Percentiles rank a stretch among this genome's conserved stretches.
phyloP scores from a whole-genome alignment of 352 stramenopile species.

The Aphanomyces cochlioides region DNA sequence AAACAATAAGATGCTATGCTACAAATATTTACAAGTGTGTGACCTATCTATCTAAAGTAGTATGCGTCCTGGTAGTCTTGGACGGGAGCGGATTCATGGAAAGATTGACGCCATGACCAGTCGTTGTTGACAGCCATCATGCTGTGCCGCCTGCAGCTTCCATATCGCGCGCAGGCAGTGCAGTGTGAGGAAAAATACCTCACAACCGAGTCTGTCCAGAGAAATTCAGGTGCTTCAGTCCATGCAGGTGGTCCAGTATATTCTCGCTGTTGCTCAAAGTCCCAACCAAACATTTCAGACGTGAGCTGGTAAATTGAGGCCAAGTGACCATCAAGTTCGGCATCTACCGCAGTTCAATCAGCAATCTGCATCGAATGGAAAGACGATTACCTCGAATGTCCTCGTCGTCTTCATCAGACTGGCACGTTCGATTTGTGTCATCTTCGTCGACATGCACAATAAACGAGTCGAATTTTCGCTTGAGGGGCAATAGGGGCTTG shows the following conservation, averaged over 20 bases:
- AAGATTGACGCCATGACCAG: neutral
- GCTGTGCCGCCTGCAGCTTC: neutral
- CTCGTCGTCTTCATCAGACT: slow-evolving; percentile 31
- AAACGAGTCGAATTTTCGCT: slow-evolving; percentile 72
- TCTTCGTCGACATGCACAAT: slow-evolving; percentile 38
- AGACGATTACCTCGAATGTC: slow-evolving; percentile 15
- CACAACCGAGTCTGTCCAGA: slow-evolving; percentile 69
- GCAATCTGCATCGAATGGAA: slow-evolving; percentile 37
- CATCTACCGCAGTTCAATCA: slow-evolving; percentile 34
- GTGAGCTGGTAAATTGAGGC: slow-evolving; percentile 71
- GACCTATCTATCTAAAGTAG: neutral
- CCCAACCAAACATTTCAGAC: slow-evolving; percentile 68
- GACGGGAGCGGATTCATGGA: slow-evolving; percentile 8
- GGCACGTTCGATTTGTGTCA: neutral
- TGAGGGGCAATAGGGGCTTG: slow-evolving; percentile 34
- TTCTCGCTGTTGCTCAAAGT: slow-evolving; percentile 60
- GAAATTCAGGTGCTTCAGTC: slow-evolving; percentile 47
- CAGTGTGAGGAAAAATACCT: slow-evolving; percentile 45
- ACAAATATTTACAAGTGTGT: neutral
- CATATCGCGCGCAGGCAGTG: neutral
- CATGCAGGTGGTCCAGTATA: slow-evolving; percentile 31
- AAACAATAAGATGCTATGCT: neutral
- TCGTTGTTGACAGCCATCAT: neutral
- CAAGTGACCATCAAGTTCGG: slow-evolving; percentile 60
- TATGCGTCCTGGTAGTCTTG: slow-evolving; percentile 13